A percentile compares a stretch with the other conserved stretches of the same genome.
phyloP scores from a whole-genome alignment of 2,329 filamentous ascomycete species.

The Scopulariopsis brevicaulis region DNA sequence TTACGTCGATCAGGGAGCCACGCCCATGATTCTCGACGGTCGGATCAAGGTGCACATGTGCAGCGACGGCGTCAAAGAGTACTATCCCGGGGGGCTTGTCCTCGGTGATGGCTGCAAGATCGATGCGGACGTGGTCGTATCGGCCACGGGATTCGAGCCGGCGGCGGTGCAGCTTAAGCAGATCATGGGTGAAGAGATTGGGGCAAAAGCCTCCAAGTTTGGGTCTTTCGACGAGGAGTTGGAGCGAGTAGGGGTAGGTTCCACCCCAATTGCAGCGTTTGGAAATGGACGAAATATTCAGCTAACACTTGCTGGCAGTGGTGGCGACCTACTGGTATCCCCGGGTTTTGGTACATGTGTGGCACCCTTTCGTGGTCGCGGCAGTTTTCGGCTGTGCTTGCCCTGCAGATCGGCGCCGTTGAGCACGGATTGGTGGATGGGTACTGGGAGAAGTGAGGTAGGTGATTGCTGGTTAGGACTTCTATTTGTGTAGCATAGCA shows the following conservation, averaged over 20 bases:
- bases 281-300: conserved; percentile 4
- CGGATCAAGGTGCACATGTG: conserved; percentile 22
- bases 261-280: neutral
- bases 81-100: conserved; percentile 13
- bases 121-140: conserved; percentile 26
- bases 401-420: conserved; percentile 25
- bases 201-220: conserved; percentile 18
- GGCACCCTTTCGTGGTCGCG: conserved; percentile 21
- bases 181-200: conserved; percentile 22
- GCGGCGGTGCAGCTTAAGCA: conserved; percentile 21
- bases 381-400: conserved; percentile 21
- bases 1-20: conserved; percentile 29
- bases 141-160: conserved; percentile 29
- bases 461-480: no score
- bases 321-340: conserved; percentile 24
- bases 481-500: no score
- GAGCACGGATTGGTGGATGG: conserved; percentile 11
- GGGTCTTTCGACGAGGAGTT: conserved; percentile 25
- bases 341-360: conserved; percentile 25
- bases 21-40: conserved; percentile 25
- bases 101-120: conserved; percentile 21
- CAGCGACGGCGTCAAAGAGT: conserved; percentile 18
- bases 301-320: conserved; percentile 12
- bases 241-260: conserved; percentile 12
- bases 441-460: neutral